phyloP scores from a whole-genome alignment of 352 stramenopile genomes.

The Halophytophthora polymorphica region DNA sequence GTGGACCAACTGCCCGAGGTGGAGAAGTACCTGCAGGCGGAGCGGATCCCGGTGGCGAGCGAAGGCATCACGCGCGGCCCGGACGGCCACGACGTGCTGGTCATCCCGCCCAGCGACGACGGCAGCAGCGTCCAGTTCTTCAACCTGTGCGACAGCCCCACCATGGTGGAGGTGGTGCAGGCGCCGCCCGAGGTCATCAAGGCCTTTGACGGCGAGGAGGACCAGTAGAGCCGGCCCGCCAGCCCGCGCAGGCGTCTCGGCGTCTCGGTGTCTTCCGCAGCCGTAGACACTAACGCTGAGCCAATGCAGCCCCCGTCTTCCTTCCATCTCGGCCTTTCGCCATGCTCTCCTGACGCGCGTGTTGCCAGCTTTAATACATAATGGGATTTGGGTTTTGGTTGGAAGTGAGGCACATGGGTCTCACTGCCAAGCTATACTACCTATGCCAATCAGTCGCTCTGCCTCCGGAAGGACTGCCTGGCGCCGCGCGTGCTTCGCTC shows the following conservation, averaged over 20 bases:
- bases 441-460: constrained; percentile 10
- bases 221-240: constrained; percentile 4
- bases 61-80: constrained; percentile 58
- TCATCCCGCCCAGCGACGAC: constrained; percentile 62
- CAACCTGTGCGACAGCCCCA: constrained; percentile 79
- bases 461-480: constrained; percentile 4
- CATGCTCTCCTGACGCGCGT: too few species aligned
- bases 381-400: constrained; percentile 27
- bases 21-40: constrained; percentile 57
- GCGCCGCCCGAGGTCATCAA: constrained; percentile 72
- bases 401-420: too few species aligned
- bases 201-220: constrained; percentile 57
- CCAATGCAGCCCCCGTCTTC: too few species aligned
- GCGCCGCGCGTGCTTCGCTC: too few species aligned
- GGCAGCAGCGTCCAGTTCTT: constrained; percentile 74
- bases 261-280: not conserved
- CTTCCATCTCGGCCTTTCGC: too few species aligned
- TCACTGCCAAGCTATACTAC: constrained; percentile 20
- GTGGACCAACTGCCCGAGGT: constrained; percentile 72
- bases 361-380: constrained; percentile 45
- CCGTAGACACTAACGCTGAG: not conserved
- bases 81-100: constrained; percentile 64
- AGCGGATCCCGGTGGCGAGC: constrained; percentile 56
- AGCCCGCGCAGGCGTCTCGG: not conserved
- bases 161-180: constrained; percentile 81